Percentiles rank a stretch among this genome's conserved stretches.
phyloP scores from a whole-genome alignment of 2,329 filamentous ascomycete genomes.

The Aspergillus brunneoviolaceus region DNA sequence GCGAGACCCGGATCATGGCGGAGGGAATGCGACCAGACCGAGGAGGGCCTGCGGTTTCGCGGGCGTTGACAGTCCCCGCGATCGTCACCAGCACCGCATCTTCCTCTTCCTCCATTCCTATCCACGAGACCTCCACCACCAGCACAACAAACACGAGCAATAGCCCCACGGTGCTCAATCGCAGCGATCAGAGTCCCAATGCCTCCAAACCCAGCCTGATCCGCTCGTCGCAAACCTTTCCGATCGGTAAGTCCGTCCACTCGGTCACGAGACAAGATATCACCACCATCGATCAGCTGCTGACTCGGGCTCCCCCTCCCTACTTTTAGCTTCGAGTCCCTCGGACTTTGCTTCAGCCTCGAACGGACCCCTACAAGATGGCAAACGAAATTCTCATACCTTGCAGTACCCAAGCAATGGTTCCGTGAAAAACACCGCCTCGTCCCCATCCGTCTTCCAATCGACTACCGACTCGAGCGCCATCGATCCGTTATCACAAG shows the following conservation, averaged over 20 bases:
- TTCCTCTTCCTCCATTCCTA: conserved; percentile 18
- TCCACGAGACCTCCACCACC: conserved; percentile 9
- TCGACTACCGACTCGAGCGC: conserved; percentile 42
- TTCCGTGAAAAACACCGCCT: conserved; percentile 26
- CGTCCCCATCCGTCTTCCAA: conserved; percentile 26
- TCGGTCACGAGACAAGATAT: conserved; percentile 1
- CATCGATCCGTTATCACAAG: conserved; percentile 68
- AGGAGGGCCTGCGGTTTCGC: conserved; percentile 22
- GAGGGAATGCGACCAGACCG: conserved; percentile 30
- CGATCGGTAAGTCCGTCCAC: conserved; percentile 27
- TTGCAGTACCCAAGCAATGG: conserved; percentile 19
- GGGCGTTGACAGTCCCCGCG: conserved; percentile 27
- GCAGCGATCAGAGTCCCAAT: conserved; percentile 14
- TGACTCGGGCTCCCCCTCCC: conserved; percentile 11
- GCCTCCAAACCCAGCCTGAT: conserved; percentile 14
- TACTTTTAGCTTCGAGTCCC: conserved; percentile 24
- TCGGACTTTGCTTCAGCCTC: conserved; percentile 35
- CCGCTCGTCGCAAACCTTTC: conserved; percentile 23
- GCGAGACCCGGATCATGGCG: conserved; percentile 29
- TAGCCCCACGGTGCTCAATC: conserved; percentile 1
- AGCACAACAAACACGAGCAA: conserved; percentile 6
- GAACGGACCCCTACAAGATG: conserved; percentile 30
- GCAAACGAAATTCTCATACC: conserved; percentile 23
- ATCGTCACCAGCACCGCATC: conserved; percentile 25
- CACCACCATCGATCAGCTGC: conserved; percentile 6